Evolutionary conservation across 2,329 filamentous ascomycete species (phyloP).

Genomic region (Fusarium sp.): DNA sequence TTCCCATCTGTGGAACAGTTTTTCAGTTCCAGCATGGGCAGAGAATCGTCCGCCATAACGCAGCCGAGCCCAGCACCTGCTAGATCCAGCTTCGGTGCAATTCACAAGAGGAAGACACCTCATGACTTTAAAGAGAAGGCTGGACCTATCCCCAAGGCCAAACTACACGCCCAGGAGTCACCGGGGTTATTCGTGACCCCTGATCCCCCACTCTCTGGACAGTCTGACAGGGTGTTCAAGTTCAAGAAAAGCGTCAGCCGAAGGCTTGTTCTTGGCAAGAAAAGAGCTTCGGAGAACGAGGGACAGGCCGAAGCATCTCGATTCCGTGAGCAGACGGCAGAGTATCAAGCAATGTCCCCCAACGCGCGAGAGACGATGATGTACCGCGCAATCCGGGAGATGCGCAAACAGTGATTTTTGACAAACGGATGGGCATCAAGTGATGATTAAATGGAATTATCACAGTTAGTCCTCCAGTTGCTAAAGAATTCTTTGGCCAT

Average conservation of each 20-base stretch:
- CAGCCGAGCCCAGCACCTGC: background rate
- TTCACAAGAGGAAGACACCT: fast-evolving
- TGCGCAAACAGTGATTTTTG: background rate
- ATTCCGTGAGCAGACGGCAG: background rate
- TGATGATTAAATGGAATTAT: no score
- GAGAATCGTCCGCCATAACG: fast-evolving
- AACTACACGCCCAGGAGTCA: background rate
- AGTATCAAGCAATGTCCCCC: background rate
- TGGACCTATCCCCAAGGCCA: fast-evolving
- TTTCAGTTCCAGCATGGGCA: background rate
- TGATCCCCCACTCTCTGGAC: fast-evolving
- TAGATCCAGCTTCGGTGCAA: background rate
- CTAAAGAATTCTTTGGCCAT: no score
- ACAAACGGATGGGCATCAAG: no score
- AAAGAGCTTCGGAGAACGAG: no score
- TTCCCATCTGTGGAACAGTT: background rate
- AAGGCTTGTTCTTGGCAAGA: background rate
- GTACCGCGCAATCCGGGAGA: background rate
- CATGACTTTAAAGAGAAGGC: fast-evolving
- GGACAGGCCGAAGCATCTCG: background rate
- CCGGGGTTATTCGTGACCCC: background rate
- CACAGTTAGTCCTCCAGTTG: no score
- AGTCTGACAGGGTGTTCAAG: fast-evolving
- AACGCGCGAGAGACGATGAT: background rate
- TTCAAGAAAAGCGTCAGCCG: background rate